Evolutionary conservation across 306 rosid genomes (phyloP), one percentile per base, ranked within the genome.

Genomic region (Corylus americana): DNA sequence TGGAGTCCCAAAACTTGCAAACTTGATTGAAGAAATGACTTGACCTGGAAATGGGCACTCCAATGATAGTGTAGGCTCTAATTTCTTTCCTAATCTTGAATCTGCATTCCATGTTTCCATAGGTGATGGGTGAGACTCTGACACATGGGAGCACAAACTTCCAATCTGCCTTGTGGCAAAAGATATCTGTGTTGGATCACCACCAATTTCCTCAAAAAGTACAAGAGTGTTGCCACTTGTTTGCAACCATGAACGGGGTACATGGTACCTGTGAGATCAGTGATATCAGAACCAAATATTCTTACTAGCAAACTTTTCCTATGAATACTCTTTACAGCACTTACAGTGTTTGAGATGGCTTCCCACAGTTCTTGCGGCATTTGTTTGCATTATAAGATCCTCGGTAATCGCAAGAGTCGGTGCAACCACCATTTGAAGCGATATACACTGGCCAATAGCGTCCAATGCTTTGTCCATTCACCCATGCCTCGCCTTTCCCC

Each of bases 401-500:
- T 81, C 90, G 88, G 81, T 89, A 91, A 72, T 86, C 27, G 78
- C 98, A 95, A 5, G 84, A 59, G 17, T 78, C 74, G 5, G 84
- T 79, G 81, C 98, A 95, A 49, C 92, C 91, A 11, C 73, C 44
- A 14, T 45, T 86, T 18, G 93, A 70, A 71, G 98, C 55, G 31
- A 73, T 62, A 78, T 80, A 81, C 48, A 87, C 77, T 4, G 98
- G 98, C 98, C 98, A 95, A 79, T 87, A 95, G 68, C 98, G 91
- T 3, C 98, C 98, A 35, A 95, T 95, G 89, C 98, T 92, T 64
- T 95, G 92, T 68, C 98, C 98, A 35, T 95, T 95, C 79, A 95
- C 92, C 98, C 98, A 95, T n/a, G 98, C 98, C 85, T 89, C 97
- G 1, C 98, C 98, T 78, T 95, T 95, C 55, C 98, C 98, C 95